Conservation (phyloP, 768 basidiomycete genomes). For the Saitozyma podzolica region DNA sequence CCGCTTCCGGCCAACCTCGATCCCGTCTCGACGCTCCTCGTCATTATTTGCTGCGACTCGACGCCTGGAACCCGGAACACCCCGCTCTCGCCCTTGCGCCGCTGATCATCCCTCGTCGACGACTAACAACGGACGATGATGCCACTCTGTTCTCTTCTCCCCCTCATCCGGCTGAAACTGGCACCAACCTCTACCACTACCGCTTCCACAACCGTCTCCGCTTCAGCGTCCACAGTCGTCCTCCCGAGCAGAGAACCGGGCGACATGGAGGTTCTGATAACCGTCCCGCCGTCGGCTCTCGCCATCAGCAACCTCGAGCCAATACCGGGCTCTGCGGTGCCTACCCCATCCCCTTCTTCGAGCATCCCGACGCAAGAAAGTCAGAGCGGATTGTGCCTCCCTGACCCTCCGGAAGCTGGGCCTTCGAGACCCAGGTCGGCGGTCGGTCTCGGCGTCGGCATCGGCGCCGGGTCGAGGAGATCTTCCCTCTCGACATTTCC, state of each 20-base stretch:
- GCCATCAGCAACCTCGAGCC: conserved; percentile 31
- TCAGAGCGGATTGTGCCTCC: neutral
- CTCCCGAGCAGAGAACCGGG: neutral
- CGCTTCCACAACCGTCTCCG: too few relatives aligned
- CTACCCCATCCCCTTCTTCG: conserved; percentile 24
- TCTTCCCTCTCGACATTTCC: neutral
- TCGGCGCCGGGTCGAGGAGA: conserved; percentile 1
- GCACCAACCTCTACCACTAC: too few relatives aligned
- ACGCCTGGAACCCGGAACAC: too few relatives aligned
- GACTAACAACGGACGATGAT: too few relatives aligned
- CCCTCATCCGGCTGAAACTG: too few relatives aligned
- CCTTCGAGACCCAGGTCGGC: conserved; percentile 14
- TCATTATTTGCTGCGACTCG: too few relatives aligned
- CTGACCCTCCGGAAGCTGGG: conserved; percentile 17
- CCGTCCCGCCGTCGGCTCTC: conserved; percentile 17
- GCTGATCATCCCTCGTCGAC: too few relatives aligned
- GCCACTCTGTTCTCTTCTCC: too few relatives aligned
- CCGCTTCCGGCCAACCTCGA: too few relatives aligned
- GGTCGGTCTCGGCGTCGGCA: conserved; percentile 2
- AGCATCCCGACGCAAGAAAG: neutral
- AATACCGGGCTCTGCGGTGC: conserved; percentile 35
- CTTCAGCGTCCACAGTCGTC: too few relatives aligned
- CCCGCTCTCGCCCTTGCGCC: too few relatives aligned
- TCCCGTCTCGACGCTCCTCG: too few relatives aligned
- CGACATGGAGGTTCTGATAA: neutral